Base-by-base conservation (phyloP, 2,329 filamentous ascomycete genomes). In the Aurifilum marmelostoma region DNA sequence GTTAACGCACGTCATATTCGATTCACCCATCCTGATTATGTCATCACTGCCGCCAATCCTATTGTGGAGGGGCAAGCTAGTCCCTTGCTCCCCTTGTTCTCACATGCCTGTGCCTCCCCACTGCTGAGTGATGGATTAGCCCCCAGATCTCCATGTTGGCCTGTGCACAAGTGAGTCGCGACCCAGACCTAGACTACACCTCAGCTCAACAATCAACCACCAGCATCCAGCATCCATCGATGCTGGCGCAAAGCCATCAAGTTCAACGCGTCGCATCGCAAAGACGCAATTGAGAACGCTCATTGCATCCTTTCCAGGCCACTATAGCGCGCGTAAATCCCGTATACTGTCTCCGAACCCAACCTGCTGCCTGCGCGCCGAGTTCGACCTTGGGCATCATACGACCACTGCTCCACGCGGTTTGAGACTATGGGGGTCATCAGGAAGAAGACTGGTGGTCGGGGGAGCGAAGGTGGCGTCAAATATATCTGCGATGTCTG, bases 401-500 rank as follows among this genome's bases (percentile, higher is more conserved):
- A 11, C 21, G 18, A n/a, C 34, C 27, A 39, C 60, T 32, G 43
- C 43, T n/a, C 24, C 24, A 50, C 14, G 12, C 50, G 39, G 14
- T 5, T 24, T 14, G 21, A 50, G 67, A 70, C 75, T 63, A 97
- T 97, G 95, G 94, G 94, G 75, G 92, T 97, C 76, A 97, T 97
- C 79, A 92, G 94, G 78, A 97, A 97, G 85, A 97, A 97, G 84
- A 96, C 93, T 70, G 92, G 92, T 73, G 90, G 91, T 67, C 87
- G 92, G 77, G 93, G 92, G 72, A 93, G 91, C 65, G 93, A 97
- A 78, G 94, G 92, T 62, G 92, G 92, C 72, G 92, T 94, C 41
- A 97, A 98, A 79, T 99, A 97, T 79, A 93, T 98, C 73, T 99
- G 96, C 83, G 97, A 99, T 80, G 91, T 97, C 69, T 99, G 96